These are phyloP conservation scores for Candida xyloterini DNA, from an alignment of 805 yeast species.

Conservation along the genomic window DNA sequence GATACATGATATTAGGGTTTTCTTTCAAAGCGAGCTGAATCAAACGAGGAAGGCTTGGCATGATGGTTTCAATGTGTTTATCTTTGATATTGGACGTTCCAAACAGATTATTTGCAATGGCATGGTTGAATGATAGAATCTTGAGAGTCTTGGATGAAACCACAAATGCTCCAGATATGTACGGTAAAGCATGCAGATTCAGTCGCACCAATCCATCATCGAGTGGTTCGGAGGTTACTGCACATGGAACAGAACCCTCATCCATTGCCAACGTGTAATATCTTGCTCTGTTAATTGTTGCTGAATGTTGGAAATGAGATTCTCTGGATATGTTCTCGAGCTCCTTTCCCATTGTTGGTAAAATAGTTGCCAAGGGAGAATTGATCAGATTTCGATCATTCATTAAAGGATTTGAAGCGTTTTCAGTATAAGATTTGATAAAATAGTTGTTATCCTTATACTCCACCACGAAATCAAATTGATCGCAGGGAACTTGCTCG, in stretches of 20 bases:
- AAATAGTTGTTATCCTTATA: conserved; percentile 31
- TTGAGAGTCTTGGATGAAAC: conserved; percentile 49
- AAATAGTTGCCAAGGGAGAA: conserved; percentile 4
- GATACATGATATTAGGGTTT: conserved; percentile 37
- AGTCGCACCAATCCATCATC: conserved; percentile 47
- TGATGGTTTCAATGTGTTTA: conserved; percentile 49
- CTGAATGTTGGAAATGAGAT: conserved; percentile 26
- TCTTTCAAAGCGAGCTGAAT: conserved; percentile 41
- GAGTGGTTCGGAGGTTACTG: conserved; percentile 59
- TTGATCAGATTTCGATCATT: conserved; percentile 5
- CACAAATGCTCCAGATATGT: conserved; percentile 82
- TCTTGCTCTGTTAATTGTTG: conserved; percentile 52
- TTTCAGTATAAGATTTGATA: conserved; percentile 25
- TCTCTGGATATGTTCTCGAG: conserved; percentile 26
- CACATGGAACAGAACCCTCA: conserved; percentile 63
- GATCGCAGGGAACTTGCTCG: conserved; percentile 76
- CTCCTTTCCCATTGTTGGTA: conserved; percentile 25
- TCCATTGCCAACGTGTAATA: conserved; percentile 56
- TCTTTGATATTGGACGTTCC: conserved; percentile 57
- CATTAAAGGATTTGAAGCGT: conserved; percentile 22
- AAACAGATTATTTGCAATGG: conserved; percentile 73
- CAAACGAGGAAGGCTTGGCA: conserved; percentile 59
- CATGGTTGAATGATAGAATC: conserved; percentile 72
- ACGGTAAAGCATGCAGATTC: conserved; percentile 74
- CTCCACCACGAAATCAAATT: conserved; percentile 54